Conservation (phyloP, 208 protist species). For the Leishmania major region DNA sequence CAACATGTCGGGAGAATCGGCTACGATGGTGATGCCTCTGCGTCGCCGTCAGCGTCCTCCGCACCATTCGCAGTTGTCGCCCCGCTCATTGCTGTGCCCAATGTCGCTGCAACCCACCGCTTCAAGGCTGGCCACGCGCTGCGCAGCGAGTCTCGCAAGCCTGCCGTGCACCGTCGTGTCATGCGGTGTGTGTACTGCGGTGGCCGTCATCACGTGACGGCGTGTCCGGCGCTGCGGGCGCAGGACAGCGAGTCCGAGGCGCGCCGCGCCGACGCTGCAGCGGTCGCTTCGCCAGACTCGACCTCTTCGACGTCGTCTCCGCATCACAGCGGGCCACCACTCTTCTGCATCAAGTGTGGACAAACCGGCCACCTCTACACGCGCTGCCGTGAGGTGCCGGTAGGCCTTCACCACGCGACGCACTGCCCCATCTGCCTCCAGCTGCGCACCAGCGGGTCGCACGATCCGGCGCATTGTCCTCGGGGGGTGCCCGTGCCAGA, state of each 20-base stretch:
- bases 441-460: slow-evolving; percentile 25
- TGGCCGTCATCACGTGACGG: slow-evolving; percentile 74
- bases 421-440: slow-evolving; percentile 68
- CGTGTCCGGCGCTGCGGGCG: slow-evolving; percentile 54
- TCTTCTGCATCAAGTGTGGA: slow-evolving; percentile 80
- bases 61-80: neutral
- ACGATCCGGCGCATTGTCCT: slow-evolving; percentile 55
- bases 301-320: neutral
- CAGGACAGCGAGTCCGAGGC: slow-evolving; percentile 5
- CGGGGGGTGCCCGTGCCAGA: slow-evolving; percentile 45
- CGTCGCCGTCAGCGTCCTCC: neutral
- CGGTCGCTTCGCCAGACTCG: neutral
- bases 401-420: slow-evolving; percentile 38
- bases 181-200: slow-evolving; percentile 85
- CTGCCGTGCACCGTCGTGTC: slow-evolving; percentile 56
- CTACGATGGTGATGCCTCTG: neutral
- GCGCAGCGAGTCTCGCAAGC: slow-evolving; percentile 48
- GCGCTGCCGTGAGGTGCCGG: slow-evolving; percentile 45
- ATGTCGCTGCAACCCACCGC: slow-evolving; percentile 40
- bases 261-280: neutral
- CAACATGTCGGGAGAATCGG: neutral
- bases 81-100: slow-evolving; percentile 53
- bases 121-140: slow-evolving; percentile 48
- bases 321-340: neutral
- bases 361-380: slow-evolving; percentile 51